Conservation (phyloP, 1,139 yeast species). For the Blastobotrys elegans region DNA sequence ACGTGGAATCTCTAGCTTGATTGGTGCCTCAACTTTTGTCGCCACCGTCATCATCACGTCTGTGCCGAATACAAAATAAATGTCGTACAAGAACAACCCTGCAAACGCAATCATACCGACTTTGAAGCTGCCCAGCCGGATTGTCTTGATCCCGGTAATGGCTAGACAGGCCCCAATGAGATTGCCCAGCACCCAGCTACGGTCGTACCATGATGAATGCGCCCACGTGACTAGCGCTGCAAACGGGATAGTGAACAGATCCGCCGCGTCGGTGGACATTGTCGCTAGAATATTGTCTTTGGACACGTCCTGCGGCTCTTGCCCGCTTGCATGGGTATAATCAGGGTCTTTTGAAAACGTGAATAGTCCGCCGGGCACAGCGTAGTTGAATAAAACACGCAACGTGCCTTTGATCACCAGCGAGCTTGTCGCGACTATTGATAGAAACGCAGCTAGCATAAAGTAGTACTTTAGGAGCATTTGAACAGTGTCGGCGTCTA, state of each 20-base stretch:
- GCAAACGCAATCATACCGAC: constrained; percentile 43
- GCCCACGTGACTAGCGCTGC: constrained; percentile 16
- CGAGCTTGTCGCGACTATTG: constrained; percentile 29
- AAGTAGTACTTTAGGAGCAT: constrained; percentile 35
- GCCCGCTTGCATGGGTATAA: constrained; percentile 11
- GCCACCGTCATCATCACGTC: constrained; percentile 63
- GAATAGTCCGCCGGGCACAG: constrained; percentile 31
- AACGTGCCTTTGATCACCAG: constrained; percentile 25
- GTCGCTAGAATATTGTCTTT: constrained; percentile 6
- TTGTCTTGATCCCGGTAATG: constrained; percentile 9
- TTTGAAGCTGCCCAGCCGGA: constrained; percentile 38
- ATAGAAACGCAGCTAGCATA: constrained; percentile 27
- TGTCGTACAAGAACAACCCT: constrained; percentile 56
- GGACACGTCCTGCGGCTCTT: neutral
- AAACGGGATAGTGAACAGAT: constrained; percentile 24
- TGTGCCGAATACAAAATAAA: constrained; percentile 62
- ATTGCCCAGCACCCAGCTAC: constrained; percentile 14
- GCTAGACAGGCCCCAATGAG: constrained; percentile 14
- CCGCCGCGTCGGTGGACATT: constrained; percentile 19
- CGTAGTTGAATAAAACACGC: constrained; percentile 26
- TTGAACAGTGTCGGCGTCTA: constrained; percentile 32
- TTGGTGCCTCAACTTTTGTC: constrained; percentile 49
- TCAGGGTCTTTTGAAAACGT: constrained; percentile 34
- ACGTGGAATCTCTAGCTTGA: constrained; percentile 49
- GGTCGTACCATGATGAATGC: constrained; percentile 8